phyloP scores from a whole-genome alignment of 108 stramenopile genomes.

The Pseudonitzschia multistriata region DNA sequence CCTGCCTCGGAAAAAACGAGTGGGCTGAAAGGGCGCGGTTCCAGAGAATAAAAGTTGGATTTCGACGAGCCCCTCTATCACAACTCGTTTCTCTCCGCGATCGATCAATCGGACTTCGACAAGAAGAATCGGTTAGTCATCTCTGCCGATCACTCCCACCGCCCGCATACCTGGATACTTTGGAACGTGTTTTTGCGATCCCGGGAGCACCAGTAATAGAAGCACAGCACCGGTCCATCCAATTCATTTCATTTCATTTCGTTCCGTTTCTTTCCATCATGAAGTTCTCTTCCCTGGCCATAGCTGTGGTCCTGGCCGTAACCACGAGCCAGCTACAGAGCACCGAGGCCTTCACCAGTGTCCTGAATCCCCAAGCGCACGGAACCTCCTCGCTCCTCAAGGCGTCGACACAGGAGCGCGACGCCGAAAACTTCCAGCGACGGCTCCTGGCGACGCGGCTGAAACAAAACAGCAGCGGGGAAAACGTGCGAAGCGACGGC shows the following conservation, averaged over 20 bases:
- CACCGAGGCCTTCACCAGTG: not conserved
- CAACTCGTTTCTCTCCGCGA: no score
- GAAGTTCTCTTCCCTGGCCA: constrained; percentile 3
- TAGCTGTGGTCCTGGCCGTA: not conserved
- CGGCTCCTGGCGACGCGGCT: constrained; percentile 12
- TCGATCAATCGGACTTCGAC: no score
- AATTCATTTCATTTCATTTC: not conserved
- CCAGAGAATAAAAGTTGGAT: no score
- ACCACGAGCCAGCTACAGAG: not conserved
- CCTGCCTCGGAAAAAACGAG: no score
- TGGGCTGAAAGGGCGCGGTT: no score
- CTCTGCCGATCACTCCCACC: no score
- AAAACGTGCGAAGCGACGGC: not conserved
- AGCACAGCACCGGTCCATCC: no score
- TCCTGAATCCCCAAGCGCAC: not conserved
- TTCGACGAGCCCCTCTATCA: no score
- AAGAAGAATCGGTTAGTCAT: no score
- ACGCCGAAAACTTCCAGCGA: constrained; percentile 8
- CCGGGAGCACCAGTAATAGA: no score
- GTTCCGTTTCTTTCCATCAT: not conserved
- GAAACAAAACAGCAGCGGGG: not conserved
- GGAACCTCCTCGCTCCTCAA: not conserved
- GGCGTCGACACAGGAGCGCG: not conserved
- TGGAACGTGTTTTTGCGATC: no score
- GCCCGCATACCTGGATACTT: no score